Base-by-base conservation (phyloP, 768 basidiomycete species). In the Steccherinum ochraceum region DNA sequence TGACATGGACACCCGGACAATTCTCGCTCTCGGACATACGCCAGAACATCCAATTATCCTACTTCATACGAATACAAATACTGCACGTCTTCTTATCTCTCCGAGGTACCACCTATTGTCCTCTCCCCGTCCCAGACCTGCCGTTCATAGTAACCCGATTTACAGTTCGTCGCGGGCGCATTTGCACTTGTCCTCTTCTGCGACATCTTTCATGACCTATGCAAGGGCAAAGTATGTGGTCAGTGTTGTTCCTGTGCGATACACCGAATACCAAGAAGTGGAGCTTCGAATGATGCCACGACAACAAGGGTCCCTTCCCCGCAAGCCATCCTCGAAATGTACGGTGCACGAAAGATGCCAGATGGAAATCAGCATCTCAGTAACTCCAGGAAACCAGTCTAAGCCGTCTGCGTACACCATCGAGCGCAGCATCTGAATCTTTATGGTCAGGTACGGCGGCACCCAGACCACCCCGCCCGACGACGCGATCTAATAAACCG, bases 151-250 rank as follows among this genome's bases (percentile, higher is more conserved):
- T n/a, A n/a, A n/a, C n/a, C n/a, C n/a, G n/a, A n/a, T n/a, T n/a
- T n/a, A n/a, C n/a, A n/a, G n/a, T n/a, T n/a, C n/a, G 48, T 52
- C 48, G 51, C 70, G 67, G 41, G 67, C 48, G 56, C 76, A 79
- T 51, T 54, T 59, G 56, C 77, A 78, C 56, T 67, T 72, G 60
- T 79, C 69, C 58, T 75, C 74, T 48, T 78, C 77, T 58, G 73
- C 72, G 50, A 78, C 73, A 48, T 68, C 58, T 49, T 65, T 63
- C 76, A 78, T 75, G 44, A 78, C 77, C 78, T 78, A 56, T 20
- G 40, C 50, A 52, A 42, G 18, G 41, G 41, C 7, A 43, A 19
- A 5, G 19, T 7, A 43, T 7, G 30, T 35, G 16, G 41, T 43
- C 41, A 43, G 41, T 23, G 41, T 11, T 18, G 21, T 19, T 43